phyloP scores from a whole-genome alignment of 2,329 filamentous ascomycete genomes.

The Truncatella angustata region DNA sequence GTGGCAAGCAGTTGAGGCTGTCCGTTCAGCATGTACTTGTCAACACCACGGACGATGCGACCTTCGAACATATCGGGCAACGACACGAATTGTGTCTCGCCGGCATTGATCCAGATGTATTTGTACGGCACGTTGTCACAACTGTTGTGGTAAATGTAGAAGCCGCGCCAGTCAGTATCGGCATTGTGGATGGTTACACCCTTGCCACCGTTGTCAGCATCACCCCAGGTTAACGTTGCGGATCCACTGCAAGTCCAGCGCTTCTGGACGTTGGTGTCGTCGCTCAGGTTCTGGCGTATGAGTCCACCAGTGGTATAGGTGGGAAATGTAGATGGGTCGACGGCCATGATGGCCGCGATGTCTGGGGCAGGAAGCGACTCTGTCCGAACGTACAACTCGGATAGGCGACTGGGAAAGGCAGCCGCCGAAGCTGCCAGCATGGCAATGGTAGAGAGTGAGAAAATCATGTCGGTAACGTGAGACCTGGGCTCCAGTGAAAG shows the following conservation, averaged over 20 bases:
- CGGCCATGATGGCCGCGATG: not conserved
- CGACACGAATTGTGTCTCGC: conserved; percentile 21
- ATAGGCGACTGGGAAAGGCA: not conserved
- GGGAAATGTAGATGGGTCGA: not conserved
- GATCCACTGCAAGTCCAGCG: not conserved
- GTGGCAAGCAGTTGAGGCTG: conserved; percentile 20
- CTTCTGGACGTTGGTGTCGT: not conserved
- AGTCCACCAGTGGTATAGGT: not conserved
- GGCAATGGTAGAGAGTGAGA: not conserved
- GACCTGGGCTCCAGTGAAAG: not conserved
- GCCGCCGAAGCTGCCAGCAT: not conserved
- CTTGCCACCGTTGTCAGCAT: not conserved
- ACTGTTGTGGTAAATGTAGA: conserved; percentile 24
- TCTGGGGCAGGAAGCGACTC: not conserved
- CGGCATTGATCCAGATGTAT: conserved; percentile 23
- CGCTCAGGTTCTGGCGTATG: not conserved
- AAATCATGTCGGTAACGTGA: not conserved
- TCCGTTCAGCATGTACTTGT: conserved; percentile 21
- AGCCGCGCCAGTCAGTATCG: conserved; percentile 15
- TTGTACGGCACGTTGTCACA: conserved; percentile 25
- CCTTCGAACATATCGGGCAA: conserved; percentile 24
- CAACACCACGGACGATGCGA: conserved; percentile 24
- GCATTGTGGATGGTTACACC: conserved; percentile 9
- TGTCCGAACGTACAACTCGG: not conserved
- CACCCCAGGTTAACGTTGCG: not conserved